These are phyloP conservation scores for Didymella keratinophila DNA, from an alignment of 2,329 filamentous ascomycete genomes.

Conservation along the genomic window DNA sequence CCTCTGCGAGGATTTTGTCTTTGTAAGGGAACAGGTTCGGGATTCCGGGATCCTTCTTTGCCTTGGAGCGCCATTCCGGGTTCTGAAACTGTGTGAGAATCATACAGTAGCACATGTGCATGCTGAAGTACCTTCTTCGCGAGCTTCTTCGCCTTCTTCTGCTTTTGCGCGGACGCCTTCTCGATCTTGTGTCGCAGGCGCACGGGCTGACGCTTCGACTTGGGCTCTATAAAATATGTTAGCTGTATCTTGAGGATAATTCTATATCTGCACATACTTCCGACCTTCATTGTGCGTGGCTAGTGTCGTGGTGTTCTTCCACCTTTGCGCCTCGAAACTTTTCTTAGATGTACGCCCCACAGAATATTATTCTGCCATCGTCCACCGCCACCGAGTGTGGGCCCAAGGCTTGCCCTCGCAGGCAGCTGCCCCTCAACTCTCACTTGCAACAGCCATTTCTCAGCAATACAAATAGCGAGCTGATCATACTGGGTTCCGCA, in stretches of 20 bases:
- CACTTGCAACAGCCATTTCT: background rate
- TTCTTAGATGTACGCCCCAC: conserved; percentile 3
- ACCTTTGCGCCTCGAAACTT: conserved; percentile 30
- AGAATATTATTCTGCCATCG: conserved; percentile 3
- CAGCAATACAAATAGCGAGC: background rate
- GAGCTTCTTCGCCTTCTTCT: conserved; percentile 85
- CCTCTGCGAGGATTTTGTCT: conserved; percentile 91
- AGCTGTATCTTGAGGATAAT: background rate
- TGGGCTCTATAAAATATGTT: conserved; percentile 71
- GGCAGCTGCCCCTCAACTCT: conserved; percentile 1
- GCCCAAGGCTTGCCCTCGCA: background rate
- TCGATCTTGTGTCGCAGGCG: conserved; percentile 95
- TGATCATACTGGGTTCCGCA: background rate
- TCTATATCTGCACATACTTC: conserved; percentile 44
- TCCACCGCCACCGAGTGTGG: background rate
- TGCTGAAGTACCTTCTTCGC: conserved; percentile 73
- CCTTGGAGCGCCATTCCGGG: conserved; percentile 91
- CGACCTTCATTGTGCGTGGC: conserved; percentile 51
- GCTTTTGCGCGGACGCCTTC: conserved; percentile 88
- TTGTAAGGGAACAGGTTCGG: conserved; percentile 98
- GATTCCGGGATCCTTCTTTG: conserved; percentile 98
- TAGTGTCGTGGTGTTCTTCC: conserved; percentile 22
- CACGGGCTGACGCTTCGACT: conserved; percentile 89
- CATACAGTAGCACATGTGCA: background rate
- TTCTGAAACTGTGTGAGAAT: conserved; percentile 63